These are phyloP conservation scores for Sedum album DNA, from an alignment of 164 flowering plant species.

Conservation along the genomic window DNA sequence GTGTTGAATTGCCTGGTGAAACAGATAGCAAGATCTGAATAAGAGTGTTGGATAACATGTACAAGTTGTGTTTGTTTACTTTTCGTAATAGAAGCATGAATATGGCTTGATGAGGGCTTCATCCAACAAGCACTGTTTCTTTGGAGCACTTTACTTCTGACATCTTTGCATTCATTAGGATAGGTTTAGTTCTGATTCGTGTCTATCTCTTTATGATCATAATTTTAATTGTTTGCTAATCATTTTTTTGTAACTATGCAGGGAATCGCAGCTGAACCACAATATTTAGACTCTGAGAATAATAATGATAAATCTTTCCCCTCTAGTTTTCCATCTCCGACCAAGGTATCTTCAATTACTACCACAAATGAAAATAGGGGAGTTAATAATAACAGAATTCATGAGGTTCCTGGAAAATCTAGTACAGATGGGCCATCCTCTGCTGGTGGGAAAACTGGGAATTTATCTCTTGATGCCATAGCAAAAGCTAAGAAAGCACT, in stretches of 20 bases:
- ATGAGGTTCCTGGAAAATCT: conserved; percentile 99
- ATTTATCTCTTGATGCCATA: conserved; percentile 83
- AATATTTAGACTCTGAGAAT: conserved; percentile 24
- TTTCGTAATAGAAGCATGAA: neutral
- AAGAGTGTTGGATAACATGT: neutral
- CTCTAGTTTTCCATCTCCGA: conserved; percentile 34
- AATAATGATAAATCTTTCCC: conserved; percentile 28
- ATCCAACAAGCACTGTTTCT: neutral
- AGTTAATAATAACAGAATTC: conserved; percentile 95
- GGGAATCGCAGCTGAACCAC: conserved; percentile 49
- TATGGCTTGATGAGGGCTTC: neutral
- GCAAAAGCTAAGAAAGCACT: conserved; percentile 86
- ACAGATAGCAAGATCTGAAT: neutral
- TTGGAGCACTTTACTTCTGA: neutral
- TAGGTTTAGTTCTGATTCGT: neutral
- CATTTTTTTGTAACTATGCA: conserved; percentile 17
- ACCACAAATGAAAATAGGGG: conserved; percentile 98
- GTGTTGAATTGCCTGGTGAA: neutral
- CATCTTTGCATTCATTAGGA: no score
- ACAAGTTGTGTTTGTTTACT: neutral
- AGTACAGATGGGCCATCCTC: conserved; percentile 97
- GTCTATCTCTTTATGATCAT: neutral
- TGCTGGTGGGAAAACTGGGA: conserved; percentile 75
- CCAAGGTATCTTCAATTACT: conserved; percentile 97
- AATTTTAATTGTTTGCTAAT: conserved; percentile 7